These are phyloP conservation scores for Cladorrhinum samala DNA, from an alignment of 495 filamentous ascomycete species.

Conservation along the genomic window DNA sequence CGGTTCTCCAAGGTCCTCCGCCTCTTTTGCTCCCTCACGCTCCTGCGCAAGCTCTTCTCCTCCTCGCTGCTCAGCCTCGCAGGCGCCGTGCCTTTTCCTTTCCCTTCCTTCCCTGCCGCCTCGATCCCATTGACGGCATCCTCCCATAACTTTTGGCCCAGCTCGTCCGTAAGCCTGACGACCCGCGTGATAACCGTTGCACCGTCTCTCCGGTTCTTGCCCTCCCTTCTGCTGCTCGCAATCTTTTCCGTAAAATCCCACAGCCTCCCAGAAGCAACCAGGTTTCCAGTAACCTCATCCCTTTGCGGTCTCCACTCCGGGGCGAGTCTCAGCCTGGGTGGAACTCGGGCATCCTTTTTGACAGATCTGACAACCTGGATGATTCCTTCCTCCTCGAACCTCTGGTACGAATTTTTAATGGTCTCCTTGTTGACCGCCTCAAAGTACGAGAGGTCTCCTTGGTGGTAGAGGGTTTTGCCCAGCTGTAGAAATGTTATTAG, in stretches of 20 bases:
- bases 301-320: constrained; percentile 72
- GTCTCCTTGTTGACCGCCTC: constrained; percentile 98
- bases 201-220: constrained; percentile 90
- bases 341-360: constrained; percentile 47
- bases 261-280: constrained; percentile 64
- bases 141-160: constrained; percentile 46
- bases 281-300: constrained; percentile 51
- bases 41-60: constrained; percentile 27
- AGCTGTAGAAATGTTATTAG: constrained; percentile 47
- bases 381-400: constrained; percentile 88
- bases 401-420: constrained; percentile 82
- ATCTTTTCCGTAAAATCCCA: constrained; percentile 92
- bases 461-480: constrained; percentile 95
- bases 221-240: constrained; percentile 73
- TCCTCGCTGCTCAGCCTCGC: constrained; percentile 37
- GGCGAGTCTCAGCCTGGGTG: constrained; percentile 58
- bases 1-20: constrained; percentile 37
- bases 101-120: constrained; percentile 14
- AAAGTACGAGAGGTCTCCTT: constrained; percentile 93
- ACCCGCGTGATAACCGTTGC: constrained; percentile 84
- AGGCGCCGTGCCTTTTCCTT: constrained; percentile 27
- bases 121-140: constrained; percentile 26
- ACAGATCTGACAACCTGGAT: constrained; percentile 58
- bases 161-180: constrained; percentile 59
- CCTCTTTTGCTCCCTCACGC: constrained; percentile 34